These are phyloP conservation scores for Russula earlei DNA, from an alignment of 768 basidiomycete genomes.

Conservation along the genomic window DNA sequence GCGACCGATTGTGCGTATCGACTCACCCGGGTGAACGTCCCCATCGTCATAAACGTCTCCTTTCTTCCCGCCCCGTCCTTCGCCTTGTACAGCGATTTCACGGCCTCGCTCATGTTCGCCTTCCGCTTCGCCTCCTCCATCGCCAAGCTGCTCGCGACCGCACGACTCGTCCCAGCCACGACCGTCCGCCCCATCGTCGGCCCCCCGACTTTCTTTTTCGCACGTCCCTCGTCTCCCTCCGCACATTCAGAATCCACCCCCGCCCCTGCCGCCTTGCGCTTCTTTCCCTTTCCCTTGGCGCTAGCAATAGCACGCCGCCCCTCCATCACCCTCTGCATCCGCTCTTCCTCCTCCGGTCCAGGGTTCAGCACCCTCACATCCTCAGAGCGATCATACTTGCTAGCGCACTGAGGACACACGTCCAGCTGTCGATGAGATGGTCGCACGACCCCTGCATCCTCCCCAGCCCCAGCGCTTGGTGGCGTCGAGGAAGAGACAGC, in stretches of 20 bases:
- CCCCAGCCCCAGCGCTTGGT: slow-evolving; percentile 26
- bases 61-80: slow-evolving; percentile 52
- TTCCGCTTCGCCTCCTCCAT: slow-evolving; percentile 78
- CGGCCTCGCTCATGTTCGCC: slow-evolving; percentile 75
- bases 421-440: slow-evolving; percentile 32
- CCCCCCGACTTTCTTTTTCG: slow-evolving; percentile 11
- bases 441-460: background rate
- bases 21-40: slow-evolving; percentile 85
- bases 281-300: slow-evolving; percentile 44
- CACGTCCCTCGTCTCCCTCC: slow-evolving; percentile 26
- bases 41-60: slow-evolving; percentile 87
- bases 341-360: slow-evolving; percentile 49
- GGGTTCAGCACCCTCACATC: slow-evolving; percentile 68
- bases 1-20: no score
- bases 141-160: slow-evolving; percentile 63
- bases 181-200: slow-evolving; percentile 45
- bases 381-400: slow-evolving; percentile 48
- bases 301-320: slow-evolving; percentile 50
- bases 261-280: slow-evolving; percentile 40
- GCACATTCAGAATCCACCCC: slow-evolving; percentile 33
- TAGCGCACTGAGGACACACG: slow-evolving; percentile 70
- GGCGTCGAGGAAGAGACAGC: slow-evolving; percentile 41
- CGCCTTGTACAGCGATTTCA: slow-evolving; percentile 67
- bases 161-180: no score
- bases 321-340: slow-evolving; percentile 48